Percentiles rank a stretch among this genome's conserved stretches.
Conservation (phyloP, 1,284 basidiomycete species). For the Pisolithus thermaeus region DNA sequence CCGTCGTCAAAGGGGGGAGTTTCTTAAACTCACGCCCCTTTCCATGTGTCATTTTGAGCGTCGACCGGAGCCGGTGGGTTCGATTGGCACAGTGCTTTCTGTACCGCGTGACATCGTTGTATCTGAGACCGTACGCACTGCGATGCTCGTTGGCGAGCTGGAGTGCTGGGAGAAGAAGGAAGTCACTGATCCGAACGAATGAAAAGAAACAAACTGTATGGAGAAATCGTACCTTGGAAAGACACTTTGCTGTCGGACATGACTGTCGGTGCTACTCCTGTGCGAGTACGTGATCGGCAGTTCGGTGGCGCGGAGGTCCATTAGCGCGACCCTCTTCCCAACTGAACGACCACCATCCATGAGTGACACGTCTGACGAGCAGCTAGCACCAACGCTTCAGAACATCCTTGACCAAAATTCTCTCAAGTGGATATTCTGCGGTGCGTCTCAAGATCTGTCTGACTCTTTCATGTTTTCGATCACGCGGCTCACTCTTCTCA, state of each 20-base stretch:
- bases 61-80: conserved; percentile 81
- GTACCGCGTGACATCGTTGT: conserved; percentile 74
- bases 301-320: too few relatives aligned
- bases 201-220: not conserved
- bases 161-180: conserved; percentile 47
- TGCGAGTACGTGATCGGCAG: too few relatives aligned
- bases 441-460: conserved; percentile 40
- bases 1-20: conserved; percentile 55
- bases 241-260: conserved; percentile 27
- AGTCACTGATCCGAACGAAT: not conserved
- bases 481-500: conserved; percentile 8
- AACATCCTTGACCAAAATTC: conserved; percentile 86
- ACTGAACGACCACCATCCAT: conserved; percentile 3
- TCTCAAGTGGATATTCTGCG: conserved; percentile 95
- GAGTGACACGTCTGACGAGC: conserved; percentile 42
- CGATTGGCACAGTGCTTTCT: conserved; percentile 90
- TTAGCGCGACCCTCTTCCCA: conserved; percentile 9
- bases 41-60: conserved; percentile 82
- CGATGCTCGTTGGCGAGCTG: conserved; percentile 85
- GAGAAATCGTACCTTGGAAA: conserved; percentile 30
- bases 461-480: conserved; percentile 1
- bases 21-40: conserved; percentile 90
- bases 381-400: conserved; percentile 76
- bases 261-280: not conserved
- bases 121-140: conserved; percentile 85